Percentiles rank a stretch among this genome's conserved stretches.
Conservation (phyloP, 768 basidiomycete genomes). For the Nidula microcarpa region DNA sequence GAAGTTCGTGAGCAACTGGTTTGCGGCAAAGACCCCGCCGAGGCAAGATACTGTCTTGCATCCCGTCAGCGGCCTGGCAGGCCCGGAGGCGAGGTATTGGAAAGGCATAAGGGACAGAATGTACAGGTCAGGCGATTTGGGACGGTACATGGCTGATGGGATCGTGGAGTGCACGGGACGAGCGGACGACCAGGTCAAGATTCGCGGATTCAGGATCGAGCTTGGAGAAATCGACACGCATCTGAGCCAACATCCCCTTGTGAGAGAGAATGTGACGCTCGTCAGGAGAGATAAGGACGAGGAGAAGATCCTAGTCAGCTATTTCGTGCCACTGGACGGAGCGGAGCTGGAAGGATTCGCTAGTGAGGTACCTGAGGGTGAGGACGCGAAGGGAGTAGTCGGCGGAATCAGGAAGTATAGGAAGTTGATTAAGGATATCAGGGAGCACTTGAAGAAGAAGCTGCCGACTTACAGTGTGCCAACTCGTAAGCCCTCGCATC, state of each 20-base stretch:
- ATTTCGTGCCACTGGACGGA: constrained; percentile 87
- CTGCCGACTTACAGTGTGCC: constrained; percentile 94
- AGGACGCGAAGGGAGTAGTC: constrained; percentile 56
- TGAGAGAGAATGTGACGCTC: constrained; percentile 97
- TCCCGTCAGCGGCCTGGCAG: constrained; percentile 51
- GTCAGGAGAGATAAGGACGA: constrained; percentile 98
- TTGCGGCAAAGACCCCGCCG: constrained; percentile 41
- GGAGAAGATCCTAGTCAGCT: constrained; percentile 97
- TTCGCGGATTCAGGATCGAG: constrained; percentile 98
- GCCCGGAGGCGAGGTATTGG: constrained; percentile 81
- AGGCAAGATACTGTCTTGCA: constrained; percentile 73
- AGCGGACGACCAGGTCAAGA: constrained; percentile 99
- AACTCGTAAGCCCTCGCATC: constrained; percentile 52
- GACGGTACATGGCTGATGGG: constrained; percentile 89
- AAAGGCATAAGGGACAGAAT: constrained; percentile 94
- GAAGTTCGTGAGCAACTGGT: constrained; percentile 98
- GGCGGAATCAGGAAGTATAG: constrained; percentile 84
- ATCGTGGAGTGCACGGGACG: constrained; percentile 95
- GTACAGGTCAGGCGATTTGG: constrained; percentile 97
- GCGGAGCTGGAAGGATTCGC: constrained; percentile 63
- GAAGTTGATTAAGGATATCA: constrained; percentile 86
- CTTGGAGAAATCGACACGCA: constrained; percentile 97
- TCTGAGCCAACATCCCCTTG: constrained; percentile 86
- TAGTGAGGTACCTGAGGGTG: constrained; percentile 59
- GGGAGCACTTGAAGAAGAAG: constrained; percentile 96